Percentiles rank a stretch among this genome's conserved stretches.
These are phyloP conservation scores for Fusarium duplospermum DNA, from an alignment of 2,329 filamentous ascomycete species.

Conservation along the genomic window DNA sequence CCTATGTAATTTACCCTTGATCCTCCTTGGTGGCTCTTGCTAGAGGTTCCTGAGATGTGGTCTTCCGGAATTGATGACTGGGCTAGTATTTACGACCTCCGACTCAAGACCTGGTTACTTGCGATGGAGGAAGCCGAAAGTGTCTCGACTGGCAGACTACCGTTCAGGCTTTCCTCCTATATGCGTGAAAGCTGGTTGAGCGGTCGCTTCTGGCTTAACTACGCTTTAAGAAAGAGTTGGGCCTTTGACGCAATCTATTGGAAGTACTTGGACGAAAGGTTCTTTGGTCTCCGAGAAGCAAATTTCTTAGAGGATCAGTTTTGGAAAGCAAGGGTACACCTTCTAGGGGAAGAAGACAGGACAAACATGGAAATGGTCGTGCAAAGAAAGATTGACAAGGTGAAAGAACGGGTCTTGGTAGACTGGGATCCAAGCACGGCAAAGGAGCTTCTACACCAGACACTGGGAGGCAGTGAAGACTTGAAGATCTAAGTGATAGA, in stretches of 20 bases:
- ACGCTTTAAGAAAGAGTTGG: conserved; percentile 51
- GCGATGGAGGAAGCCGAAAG: conserved; percentile 39
- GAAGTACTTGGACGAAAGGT: conserved; percentile 50
- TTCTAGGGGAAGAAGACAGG: conserved; percentile 43
- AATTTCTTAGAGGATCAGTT: conserved; percentile 28
- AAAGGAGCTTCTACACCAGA: conserved; percentile 2
- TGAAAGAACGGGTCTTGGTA: conserved; percentile 40
- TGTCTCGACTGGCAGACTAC: conserved; percentile 16
- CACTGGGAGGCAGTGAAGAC: background rate
- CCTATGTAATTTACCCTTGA: conserved; percentile 50
- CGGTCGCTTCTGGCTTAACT: conserved; percentile 49
- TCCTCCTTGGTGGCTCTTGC: conserved; percentile 55
- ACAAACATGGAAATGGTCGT: conserved; percentile 47
- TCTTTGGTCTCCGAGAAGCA: conserved; percentile 40
- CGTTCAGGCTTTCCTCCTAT: conserved; percentile 38
- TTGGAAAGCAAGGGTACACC: conserved; percentile 45
- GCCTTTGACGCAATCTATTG: conserved; percentile 53
- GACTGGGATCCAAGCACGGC: conserved; percentile 44
- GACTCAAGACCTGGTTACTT: conserved; percentile 48
- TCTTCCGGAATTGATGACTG: conserved; percentile 44
- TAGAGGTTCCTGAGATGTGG: conserved; percentile 49
- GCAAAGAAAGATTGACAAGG: conserved; percentile 47
- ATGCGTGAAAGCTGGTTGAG: conserved; percentile 53
- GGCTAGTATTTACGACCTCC: conserved; percentile 44
- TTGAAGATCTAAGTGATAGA: background rate